Evolutionary conservation across 2,329 filamentous ascomycete species (phyloP).

Genomic region (Talaromyces sp.): DNA sequence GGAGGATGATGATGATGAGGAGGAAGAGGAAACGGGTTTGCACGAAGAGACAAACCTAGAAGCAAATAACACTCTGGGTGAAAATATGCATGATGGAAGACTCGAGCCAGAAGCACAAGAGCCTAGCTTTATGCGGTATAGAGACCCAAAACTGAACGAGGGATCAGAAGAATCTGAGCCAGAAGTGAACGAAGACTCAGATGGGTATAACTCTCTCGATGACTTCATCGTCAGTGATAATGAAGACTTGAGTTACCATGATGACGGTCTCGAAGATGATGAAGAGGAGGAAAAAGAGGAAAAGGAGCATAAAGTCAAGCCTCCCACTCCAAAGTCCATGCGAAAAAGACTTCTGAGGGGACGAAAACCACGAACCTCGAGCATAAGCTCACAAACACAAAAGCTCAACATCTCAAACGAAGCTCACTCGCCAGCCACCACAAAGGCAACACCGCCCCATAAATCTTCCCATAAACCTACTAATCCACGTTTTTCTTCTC

Average conservation of each 20-base stretch:
- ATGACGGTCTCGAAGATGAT: constrained; percentile 24
- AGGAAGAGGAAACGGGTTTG: constrained; percentile 22
- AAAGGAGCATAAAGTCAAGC: constrained; percentile 19
- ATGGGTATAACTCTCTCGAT: constrained; percentile 38
- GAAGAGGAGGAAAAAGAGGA: constrained; percentile 15
- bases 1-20: constrained; percentile 24
- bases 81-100: not conserved
- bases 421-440: not conserved
- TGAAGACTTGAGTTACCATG: constrained; percentile 36
- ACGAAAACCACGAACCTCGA: constrained; percentile 25
- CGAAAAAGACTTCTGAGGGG: constrained; percentile 37
- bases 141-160: constrained; percentile 15
- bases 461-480: constrained; percentile 18
- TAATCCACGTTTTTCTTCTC: constrained; percentile 20
- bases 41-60: constrained; percentile 25
- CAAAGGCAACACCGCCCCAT: not conserved
- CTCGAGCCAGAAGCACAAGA: not conserved
- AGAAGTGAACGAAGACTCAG: constrained; percentile 22
- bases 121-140: constrained; percentile 13
- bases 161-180: constrained; percentile 26
- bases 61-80: not conserved
- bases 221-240: constrained; percentile 43
- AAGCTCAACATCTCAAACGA: constrained; percentile 6
- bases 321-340: constrained; percentile 25
- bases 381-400: constrained; percentile 11